phyloP scores from a whole-genome alignment of 176 grass and related monocot species.

The Calamus simplicifolius region DNA sequence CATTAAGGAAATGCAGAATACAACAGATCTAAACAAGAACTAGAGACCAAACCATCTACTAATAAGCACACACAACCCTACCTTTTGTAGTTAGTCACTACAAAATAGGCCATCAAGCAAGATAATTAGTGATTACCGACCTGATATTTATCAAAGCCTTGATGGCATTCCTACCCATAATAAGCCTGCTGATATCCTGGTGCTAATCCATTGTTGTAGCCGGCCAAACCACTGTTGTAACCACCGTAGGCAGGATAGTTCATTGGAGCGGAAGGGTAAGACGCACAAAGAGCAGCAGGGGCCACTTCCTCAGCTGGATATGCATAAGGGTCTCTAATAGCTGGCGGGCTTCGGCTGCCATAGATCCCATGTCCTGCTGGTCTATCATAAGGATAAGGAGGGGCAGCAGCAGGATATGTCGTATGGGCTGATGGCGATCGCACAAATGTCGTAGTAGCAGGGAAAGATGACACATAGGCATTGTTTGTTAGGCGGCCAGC shows the following conservation, averaged over 20 bases:
- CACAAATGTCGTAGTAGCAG: constrained; percentile 34
- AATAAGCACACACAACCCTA: constrained; percentile 36
- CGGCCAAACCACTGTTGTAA: constrained; percentile 43
- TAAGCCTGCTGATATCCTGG: constrained; percentile 70
- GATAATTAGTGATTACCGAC: constrained; percentile 56
- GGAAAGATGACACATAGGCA: constrained; percentile 43
- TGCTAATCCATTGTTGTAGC: constrained; percentile 46
- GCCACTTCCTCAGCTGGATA: constrained; percentile 55
- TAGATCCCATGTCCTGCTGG: constrained; percentile 38
- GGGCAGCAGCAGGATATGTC: constrained; percentile 24
- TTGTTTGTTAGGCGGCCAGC: constrained; percentile 75
- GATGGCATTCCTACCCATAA: constrained; percentile 50
- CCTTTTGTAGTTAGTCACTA: constrained; percentile 84
- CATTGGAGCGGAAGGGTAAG: constrained; percentile 61
- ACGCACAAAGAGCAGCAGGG: constrained; percentile 34
- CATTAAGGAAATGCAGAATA: constrained; percentile 39
- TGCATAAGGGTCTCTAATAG: constrained; percentile 58
- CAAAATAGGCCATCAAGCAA: constrained; percentile 57
- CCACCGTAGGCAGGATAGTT: constrained; percentile 54
- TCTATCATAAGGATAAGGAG: constrained; percentile 55
- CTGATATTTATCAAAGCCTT: constrained; percentile 13
- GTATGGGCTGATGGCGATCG: constrained; percentile 51
- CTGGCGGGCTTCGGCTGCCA: constrained; percentile 53
- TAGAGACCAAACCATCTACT: constrained; percentile 37
- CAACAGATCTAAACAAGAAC: constrained; percentile 51